Conservation (phyloP, 331 rosid genomes). For the Acacia pycnantha region DNA sequence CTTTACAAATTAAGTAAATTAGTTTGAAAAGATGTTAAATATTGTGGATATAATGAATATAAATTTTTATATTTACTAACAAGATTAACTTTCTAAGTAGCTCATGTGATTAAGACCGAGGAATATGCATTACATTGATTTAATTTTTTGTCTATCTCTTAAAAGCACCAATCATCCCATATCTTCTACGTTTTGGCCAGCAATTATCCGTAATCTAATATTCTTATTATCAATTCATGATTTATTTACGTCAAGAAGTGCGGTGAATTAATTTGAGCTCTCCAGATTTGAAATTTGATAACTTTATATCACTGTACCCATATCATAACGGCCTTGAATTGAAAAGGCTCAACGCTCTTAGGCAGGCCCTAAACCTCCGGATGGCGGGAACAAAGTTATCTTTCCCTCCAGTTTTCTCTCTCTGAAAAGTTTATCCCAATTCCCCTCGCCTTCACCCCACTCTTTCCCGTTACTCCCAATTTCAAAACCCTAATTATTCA, state of each 20-base stretch:
- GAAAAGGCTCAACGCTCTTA: background rate
- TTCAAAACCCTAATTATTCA: conserved; percentile 21
- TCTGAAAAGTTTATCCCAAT: background rate
- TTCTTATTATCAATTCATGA: background rate
- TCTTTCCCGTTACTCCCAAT: conserved; percentile 18
- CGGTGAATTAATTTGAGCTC: background rate
- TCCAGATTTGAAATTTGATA: background rate
- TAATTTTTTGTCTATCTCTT: background rate
- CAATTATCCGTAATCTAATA: background rate
- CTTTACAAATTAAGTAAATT: too few species aligned
- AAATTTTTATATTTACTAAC: too few species aligned
- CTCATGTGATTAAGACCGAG: too few species aligned
- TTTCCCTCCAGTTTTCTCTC: conserved; percentile 55
- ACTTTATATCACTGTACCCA: background rate
- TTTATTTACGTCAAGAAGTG: background rate
- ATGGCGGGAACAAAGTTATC: conserved; percentile 52
- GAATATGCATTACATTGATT: too few species aligned
- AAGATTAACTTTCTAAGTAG: too few species aligned
- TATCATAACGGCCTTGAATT: background rate
- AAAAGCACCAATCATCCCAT: background rate
- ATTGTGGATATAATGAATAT: too few species aligned
- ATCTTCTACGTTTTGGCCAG: background rate
- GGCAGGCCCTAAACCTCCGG: background rate
- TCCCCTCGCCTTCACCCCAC: background rate
- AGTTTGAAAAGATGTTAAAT: too few species aligned